These are phyloP conservation scores for Avena atlantica DNA, from an alignment of 176 grass and related monocot species.

Conservation along the genomic window DNA sequence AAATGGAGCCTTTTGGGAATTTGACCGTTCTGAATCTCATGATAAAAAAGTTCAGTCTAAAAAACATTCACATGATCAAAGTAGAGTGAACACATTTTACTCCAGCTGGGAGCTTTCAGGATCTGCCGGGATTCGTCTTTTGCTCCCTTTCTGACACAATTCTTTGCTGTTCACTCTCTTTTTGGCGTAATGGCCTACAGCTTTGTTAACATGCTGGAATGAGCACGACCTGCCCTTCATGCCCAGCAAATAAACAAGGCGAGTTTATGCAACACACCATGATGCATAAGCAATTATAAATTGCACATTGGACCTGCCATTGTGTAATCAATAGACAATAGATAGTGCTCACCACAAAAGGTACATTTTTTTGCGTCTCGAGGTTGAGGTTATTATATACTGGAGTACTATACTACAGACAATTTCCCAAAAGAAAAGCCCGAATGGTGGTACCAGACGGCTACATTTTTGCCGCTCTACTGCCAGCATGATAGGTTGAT, in stretches of 20 bases:
- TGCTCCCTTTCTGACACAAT: not conserved
- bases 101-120: not conserved
- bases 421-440: slow-evolving; percentile 10
- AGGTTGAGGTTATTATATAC: slow-evolving; percentile 46
- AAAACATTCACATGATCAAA: slow-evolving; percentile 22
- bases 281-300: slow-evolving; percentile 14
- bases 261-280: slow-evolving; percentile 20
- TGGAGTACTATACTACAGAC: not conserved
- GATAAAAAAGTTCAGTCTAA: slow-evolving; percentile 28
- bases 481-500: slow-evolving; percentile 14
- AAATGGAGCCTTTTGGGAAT: slow-evolving; percentile 36
- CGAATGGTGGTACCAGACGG: not conserved
- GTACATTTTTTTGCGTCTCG: slow-evolving; percentile 55
- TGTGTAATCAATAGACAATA: not conserved
- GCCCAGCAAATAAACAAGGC: slow-evolving; percentile 7
- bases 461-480: slow-evolving; percentile 17
- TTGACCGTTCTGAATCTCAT: slow-evolving; percentile 29
- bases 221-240: not conserved
- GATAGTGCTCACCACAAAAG: slow-evolving; percentile 10
- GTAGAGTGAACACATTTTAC: not conserved
- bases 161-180: not conserved
- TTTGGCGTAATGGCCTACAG: not conserved
- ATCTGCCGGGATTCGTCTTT: not conserved
- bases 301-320: not conserved
- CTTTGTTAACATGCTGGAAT: slow-evolving; percentile 25